phyloP scores from a whole-genome alignment of 805 yeast genomes.

The Aciculoconidium aculeatum region DNA sequence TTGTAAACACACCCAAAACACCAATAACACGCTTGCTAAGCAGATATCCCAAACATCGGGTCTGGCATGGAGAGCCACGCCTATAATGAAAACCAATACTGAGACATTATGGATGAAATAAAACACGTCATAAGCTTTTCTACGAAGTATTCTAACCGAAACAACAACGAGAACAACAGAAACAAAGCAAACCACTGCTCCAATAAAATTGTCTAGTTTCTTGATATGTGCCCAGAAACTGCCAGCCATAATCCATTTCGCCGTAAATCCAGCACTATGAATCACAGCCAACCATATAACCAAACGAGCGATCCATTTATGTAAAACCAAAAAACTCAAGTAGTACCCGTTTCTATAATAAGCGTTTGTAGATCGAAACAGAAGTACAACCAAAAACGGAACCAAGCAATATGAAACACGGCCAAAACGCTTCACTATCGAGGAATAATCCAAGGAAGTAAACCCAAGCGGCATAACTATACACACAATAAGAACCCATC shows the following conservation, averaged over 20 bases:
- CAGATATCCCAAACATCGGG: conserved; percentile 58
- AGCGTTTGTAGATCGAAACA: conserved; percentile 41
- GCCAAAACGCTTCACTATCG: conserved; percentile 53
- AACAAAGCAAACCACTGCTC: conserved; percentile 40
- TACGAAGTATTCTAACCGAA: conserved; percentile 46
- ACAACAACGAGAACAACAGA: conserved; percentile 31
- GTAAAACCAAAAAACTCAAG: conserved; percentile 49
- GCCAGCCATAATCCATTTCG: conserved; percentile 42
- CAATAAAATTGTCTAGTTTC: conserved; percentile 42
- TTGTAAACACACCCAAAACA: conserved; percentile 22
- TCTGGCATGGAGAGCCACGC: conserved; percentile 59
- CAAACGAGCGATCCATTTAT: conserved; percentile 67
- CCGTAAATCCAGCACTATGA: conserved; percentile 50
- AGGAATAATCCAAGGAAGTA: too few species aligned
- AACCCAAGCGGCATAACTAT: too few species aligned
- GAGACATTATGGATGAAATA: conserved; percentile 52
- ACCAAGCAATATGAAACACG: conserved; percentile 53
- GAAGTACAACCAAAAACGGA: conserved; percentile 52
- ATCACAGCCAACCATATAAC: conserved; percentile 39
- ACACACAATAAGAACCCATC: conserved; percentile 31
- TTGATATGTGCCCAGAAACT: conserved; percentile 26
- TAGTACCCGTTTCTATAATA: conserved; percentile 44
- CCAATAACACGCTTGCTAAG: conserved; percentile 17
- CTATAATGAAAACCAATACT: conserved; percentile 38
- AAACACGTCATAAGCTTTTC: conserved; percentile 45